Percentiles rank a stretch among this genome's conserved stretches.
Conservation (phyloP, 148 eudicot genomes). For the Dianthus caryophyllus region DNA sequence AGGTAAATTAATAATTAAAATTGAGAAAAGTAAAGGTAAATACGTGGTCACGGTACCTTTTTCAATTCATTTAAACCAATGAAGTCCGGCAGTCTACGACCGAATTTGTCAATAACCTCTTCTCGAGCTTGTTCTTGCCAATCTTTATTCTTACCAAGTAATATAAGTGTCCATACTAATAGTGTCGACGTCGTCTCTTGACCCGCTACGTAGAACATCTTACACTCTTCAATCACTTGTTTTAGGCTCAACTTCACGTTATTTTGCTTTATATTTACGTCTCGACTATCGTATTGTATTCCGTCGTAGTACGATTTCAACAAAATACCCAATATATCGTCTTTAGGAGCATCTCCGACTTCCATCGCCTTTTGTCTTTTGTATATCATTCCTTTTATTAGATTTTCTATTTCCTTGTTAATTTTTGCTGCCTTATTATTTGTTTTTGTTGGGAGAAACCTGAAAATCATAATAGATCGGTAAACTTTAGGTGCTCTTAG, state of each 20-base stretch:
- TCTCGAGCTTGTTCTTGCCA: conserved; percentile 40
- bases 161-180: conserved; percentile 36
- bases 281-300: too few relatives aligned
- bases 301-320: conserved; percentile 16
- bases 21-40: too few relatives aligned
- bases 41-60: conserved; percentile 9
- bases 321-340: conserved; percentile 28
- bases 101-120: conserved; percentile 29
- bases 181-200: conserved; percentile 34
- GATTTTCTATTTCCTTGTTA: conserved; percentile 5
- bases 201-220: conserved; percentile 39
- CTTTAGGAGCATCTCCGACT: conserved; percentile 14
- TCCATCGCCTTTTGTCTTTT: conserved; percentile 26
- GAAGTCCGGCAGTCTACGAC: conserved; percentile 28
- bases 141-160: conserved; percentile 25
- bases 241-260: conserved; percentile 11
- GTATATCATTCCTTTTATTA: conserved; percentile 19
- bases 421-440: conserved; percentile 22
- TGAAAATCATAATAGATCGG: not conserved
- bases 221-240: too few relatives aligned
- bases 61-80: conserved; percentile 29
- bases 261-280: not conserved
- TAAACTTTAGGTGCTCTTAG: not conserved
- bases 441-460: conserved; percentile 31
- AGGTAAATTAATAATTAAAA: too few relatives aligned